A percentile compares a stretch with the other conserved stretches of the same genome.
These are phyloP conservation scores for Chaetomium tenue DNA, from an alignment of 495 filamentous ascomycete genomes.

Conservation along the genomic window DNA sequence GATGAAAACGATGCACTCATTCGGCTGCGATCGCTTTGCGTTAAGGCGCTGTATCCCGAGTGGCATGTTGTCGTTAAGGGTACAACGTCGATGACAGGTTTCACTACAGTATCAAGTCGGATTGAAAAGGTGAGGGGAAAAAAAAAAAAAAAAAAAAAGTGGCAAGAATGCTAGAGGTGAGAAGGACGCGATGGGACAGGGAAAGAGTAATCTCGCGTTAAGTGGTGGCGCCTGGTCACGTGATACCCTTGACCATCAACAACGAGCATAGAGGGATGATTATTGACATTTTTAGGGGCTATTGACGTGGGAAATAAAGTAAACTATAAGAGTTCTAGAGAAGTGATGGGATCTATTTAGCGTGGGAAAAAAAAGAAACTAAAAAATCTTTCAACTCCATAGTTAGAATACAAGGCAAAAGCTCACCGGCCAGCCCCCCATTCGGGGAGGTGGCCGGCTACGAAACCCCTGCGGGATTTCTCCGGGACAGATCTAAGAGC, in stretches of 20 bases:
- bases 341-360: no score
- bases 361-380: neutral
- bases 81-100: neutral
- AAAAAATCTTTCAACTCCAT: neutral
- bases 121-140: neutral
- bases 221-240: slow-evolving; percentile 24
- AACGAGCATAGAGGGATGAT: no score
- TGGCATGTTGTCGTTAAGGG: slow-evolving; percentile 51
- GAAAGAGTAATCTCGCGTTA: slow-evolving; percentile 6
- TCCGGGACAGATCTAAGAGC: neutral
- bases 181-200: neutral
- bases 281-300: no score
- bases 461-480: neutral
- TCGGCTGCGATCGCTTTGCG: slow-evolving; percentile 61
- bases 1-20: slow-evolving; percentile 71
- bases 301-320: no score
- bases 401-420: neutral
- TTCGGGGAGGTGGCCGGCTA: slow-evolving; percentile 1
- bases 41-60: slow-evolving; percentile 68
- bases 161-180: neutral
- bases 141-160: neutral
- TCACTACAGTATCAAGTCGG: neutral
- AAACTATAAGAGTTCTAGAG: no score
- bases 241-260: slow-evolving; percentile 10
- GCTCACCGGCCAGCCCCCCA: neutral